Conservation (phyloP, 331 rosid species). For the Quercus lobata region DNA sequence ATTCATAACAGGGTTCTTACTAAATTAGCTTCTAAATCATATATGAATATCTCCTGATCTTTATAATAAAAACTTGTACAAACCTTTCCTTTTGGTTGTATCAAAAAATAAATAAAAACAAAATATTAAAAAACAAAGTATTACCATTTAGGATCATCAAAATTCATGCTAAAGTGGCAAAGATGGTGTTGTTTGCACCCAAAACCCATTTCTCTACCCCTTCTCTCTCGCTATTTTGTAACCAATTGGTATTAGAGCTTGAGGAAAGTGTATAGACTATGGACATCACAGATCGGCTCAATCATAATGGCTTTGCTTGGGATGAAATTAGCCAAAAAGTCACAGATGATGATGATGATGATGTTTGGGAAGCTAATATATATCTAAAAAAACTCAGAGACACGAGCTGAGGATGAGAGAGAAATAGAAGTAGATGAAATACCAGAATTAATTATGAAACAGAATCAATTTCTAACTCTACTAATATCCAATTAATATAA, state of each 20-base stretch:
- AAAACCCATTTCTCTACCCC: conserved; percentile 34
- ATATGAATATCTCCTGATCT: too few species aligned
- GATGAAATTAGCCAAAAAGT: conserved; percentile 16
- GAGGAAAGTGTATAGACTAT: conserved; percentile 11
- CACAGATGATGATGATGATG: conserved; percentile 17
- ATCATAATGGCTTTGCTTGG: conserved; percentile 29
- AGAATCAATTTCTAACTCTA: too few species aligned
- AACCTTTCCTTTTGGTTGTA: too few species aligned
- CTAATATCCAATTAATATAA: too few species aligned
- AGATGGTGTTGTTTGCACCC: conserved; percentile 17
- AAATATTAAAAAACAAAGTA: too few species aligned
- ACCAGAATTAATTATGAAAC: conserved; percentile 34
- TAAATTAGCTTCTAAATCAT: too few species aligned
- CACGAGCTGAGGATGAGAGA: conserved; percentile 10
- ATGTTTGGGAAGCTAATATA: conserved; percentile 14
- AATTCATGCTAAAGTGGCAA: conserved; percentile 22
- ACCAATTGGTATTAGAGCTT: conserved; percentile 12
- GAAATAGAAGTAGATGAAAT: too few species aligned
- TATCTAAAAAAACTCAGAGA: background rate
- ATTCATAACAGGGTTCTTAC: too few species aligned
- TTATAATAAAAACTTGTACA: too few species aligned
- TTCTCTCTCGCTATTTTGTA: conserved; percentile 57
- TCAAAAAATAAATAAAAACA: too few species aligned
- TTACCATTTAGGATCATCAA: too few species aligned
- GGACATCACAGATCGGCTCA: conserved; percentile 18